phyloP scores from a whole-genome alignment of 2,329 filamentous ascomycete species.

The Botrytis sinoallii region DNA sequence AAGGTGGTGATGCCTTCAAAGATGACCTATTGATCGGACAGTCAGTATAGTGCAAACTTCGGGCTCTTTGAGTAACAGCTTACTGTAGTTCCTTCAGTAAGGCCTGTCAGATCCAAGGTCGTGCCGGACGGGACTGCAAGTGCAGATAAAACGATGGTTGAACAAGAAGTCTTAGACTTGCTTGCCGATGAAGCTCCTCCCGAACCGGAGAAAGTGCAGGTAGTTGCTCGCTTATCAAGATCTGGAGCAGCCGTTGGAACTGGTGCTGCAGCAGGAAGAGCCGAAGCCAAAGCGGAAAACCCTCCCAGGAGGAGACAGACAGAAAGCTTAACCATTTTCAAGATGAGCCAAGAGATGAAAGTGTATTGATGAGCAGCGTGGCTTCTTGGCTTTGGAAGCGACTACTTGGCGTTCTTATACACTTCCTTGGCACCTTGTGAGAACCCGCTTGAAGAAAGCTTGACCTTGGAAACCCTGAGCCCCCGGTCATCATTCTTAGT shows the following conservation, averaged over 20 bases:
- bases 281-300: constrained; percentile 10
- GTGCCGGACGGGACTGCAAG: constrained; percentile 55
- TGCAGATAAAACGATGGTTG: constrained; percentile 51
- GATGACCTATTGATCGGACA: constrained; percentile 42
- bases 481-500: background rate
- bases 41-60: background rate
- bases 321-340: constrained; percentile 12
- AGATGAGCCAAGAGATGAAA: constrained; percentile 4
- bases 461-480: background rate
- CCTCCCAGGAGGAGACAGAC: constrained; percentile 2
- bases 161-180: constrained; percentile 50
- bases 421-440: background rate
- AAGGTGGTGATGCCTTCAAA: constrained; percentile 66
- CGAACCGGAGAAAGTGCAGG: constrained; percentile 53
- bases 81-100: constrained; percentile 46
- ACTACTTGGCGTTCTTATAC: constrained; percentile 14
- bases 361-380: background rate
- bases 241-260: constrained; percentile 6
- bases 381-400: constrained; percentile 1
- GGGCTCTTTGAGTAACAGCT: background rate
- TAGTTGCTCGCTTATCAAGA: constrained; percentile 28
- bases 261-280: constrained; percentile 6
- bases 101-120: constrained; percentile 57
- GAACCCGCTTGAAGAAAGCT: background rate
- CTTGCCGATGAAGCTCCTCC: constrained; percentile 44